A percentile compares a stretch with the other conserved stretches of the same genome.
These are phyloP conservation scores for Cyanodermella asteris DNA, from an alignment of 2,329 filamentous ascomycete species.

Conservation along the genomic window DNA sequence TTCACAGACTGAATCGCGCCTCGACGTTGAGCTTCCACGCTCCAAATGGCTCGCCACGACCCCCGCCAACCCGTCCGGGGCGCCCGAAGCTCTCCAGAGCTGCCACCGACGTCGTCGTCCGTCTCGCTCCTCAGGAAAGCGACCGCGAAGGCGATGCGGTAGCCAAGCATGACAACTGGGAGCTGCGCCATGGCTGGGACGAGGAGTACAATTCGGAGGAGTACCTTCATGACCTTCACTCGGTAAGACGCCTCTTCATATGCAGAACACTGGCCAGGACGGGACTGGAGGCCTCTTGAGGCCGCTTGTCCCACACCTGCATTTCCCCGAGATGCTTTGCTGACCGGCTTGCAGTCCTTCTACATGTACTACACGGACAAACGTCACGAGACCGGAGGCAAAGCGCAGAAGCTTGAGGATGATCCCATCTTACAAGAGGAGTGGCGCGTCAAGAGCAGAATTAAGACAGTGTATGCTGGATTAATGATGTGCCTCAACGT, in stretches of 20 bases:
- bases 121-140: too few species aligned
- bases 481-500: slow-evolving; percentile 92
- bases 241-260: slow-evolving; percentile 33
- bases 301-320: too few species aligned
- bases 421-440: slow-evolving; percentile 47
- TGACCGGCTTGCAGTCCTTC: slow-evolving; percentile 53
- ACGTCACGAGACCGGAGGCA: slow-evolving; percentile 81
- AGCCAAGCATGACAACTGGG: slow-evolving; percentile 28
- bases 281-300: too few species aligned
- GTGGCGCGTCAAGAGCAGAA: slow-evolving; percentile 88
- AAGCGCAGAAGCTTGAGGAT: slow-evolving; percentile 41
- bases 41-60: background rate
- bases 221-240: slow-evolving; percentile 64
- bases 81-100: too few species aligned
- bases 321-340: too few species aligned
- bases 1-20: too few species aligned
- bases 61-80: too few species aligned
- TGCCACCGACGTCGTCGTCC: too few species aligned
- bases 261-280: too few species aligned
- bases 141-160: too few species aligned
- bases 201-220: slow-evolving; percentile 81
- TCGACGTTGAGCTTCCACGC: background rate
- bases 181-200: slow-evolving; percentile 70
- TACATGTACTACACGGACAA: slow-evolving; percentile 99
- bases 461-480: slow-evolving; percentile 92